Base-by-base conservation (phyloP, 1,139 yeast genomes). In the Scheffersomyces lignicola region DNA sequence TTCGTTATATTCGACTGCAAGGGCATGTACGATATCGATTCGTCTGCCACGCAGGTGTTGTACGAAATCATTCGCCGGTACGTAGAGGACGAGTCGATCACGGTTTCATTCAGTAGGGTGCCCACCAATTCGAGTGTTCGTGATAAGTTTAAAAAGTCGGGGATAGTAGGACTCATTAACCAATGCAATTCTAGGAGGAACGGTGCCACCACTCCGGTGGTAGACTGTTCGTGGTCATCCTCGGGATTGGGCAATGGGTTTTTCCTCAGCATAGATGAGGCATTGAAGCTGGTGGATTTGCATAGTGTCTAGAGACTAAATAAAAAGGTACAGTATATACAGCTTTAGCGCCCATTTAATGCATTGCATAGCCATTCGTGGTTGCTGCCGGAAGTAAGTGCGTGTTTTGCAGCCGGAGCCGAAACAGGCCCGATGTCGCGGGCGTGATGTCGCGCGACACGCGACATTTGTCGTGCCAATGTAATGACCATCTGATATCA, bases 1-100 rank as follows among this genome's bases (percentile, higher is more conserved):
- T 54, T 51, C 26, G 45, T 62, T 13, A 46, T 63, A 4, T 51
- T 63, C 36, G 69, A 63, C 36, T 54, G 66, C 29, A 60, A 62
- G 36, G 69, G 67, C 1, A 61, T 63, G 67, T 41, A 49, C 7
- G 39, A 41, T 3, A 49, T 63, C 25, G 69, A 63, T 40, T 49
- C 65, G 1, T 50, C 63, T 5, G 69, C 69, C 1, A 59, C 58
- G 6, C 67, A 61, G 31, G 50, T 52, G 4, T 46, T 62, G n/a
- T 48, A 45, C 36, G 69, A 62, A 41, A 49, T 56, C 17, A 45
- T 60, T 4, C 35, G 39, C 12, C 46, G 52, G 30, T 60, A 61
- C 38, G 43, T 45, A 17, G 45, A 44, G 3, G 42, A 41, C n/a
- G 48, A 48, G 27, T 42, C 38, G 9, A 54, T 59, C 11, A 30